These are phyloP conservation scores for Aspergillus carbonarius DNA, from an alignment of 2,329 filamentous ascomycete species.

Conservation along the genomic window DNA sequence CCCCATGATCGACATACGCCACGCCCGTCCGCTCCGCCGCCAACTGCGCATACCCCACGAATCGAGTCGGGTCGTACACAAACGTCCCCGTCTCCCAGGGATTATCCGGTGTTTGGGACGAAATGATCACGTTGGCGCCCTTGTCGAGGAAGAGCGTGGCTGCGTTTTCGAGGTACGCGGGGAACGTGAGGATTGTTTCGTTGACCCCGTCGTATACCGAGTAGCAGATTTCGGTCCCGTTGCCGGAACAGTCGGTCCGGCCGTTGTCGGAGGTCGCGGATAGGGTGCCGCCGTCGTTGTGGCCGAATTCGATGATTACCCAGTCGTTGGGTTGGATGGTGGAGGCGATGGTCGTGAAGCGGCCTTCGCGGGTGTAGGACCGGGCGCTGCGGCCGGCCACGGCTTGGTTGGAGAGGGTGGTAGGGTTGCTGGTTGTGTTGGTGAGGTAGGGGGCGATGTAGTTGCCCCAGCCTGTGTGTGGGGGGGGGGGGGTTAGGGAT, in stretches of 20 bases:
- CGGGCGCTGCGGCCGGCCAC: conserved; percentile 66
- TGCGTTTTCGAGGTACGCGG: conserved; percentile 60
- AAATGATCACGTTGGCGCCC: conserved; percentile 62
- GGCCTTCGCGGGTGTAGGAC: conserved; percentile 65
- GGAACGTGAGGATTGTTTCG: conserved; percentile 62
- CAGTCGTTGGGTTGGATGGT: conserved; percentile 59
- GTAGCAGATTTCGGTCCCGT: conserved; percentile 54
- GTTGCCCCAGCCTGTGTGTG: conserved; percentile 59
- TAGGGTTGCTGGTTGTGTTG: conserved; percentile 33
- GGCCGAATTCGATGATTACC: conserved; percentile 70
- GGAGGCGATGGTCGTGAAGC: conserved; percentile 59
- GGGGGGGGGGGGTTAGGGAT: background rate
- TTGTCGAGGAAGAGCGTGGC: conserved; percentile 54
- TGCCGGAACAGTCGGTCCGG: conserved; percentile 59
- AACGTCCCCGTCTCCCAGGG: conserved; percentile 60
- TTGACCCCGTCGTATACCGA: conserved; percentile 52
- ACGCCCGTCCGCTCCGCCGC: conserved; percentile 49
- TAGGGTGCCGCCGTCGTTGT: conserved; percentile 67
- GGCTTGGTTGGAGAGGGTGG: conserved; percentile 62
- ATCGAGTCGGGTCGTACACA: conserved; percentile 50
- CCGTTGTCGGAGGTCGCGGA: conserved; percentile 55
- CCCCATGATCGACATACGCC: conserved; percentile 61
- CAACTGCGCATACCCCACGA: conserved; percentile 56
- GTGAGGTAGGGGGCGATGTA: conserved; percentile 56
- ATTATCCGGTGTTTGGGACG: conserved; percentile 62